Evolutionary conservation across 73 alveolate species (phyloP).

Genomic region (Paramecium octaurelia): DNA sequence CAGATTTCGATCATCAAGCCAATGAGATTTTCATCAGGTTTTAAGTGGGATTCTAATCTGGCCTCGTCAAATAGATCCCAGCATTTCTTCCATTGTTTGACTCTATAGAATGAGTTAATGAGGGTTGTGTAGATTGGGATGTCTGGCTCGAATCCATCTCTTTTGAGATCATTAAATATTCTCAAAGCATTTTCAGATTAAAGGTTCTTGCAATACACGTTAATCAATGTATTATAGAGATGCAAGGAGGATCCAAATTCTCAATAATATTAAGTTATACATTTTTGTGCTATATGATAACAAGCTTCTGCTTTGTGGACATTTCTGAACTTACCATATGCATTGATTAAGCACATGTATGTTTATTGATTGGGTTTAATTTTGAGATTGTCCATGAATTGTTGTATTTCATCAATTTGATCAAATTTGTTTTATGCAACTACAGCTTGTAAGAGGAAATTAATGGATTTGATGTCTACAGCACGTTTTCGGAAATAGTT

Average conservation of each 20-base stretch:
- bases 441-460: neutral
- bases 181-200: constrained; percentile 67
- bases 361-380: neutral
- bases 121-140: constrained; percentile 74
- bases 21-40: constrained; percentile 62
- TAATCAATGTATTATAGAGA: constrained; percentile 64
- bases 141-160: constrained; percentile 69
- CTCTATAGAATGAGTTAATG: constrained; percentile 69
- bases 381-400: neutral
- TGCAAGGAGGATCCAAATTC: neutral
- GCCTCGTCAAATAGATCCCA: constrained; percentile 75
- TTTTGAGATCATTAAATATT: constrained; percentile 69
- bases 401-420: neutral
- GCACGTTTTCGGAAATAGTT: neutral
- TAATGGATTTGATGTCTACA: neutral
- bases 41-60: constrained; percentile 20
- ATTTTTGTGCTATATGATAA: neutral
- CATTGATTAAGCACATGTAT: neutral
- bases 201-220: constrained; percentile 67
- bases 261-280: neutral
- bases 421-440: neutral
- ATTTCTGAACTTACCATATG: neutral
- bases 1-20: constrained; percentile 76
- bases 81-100: constrained; percentile 62
- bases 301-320: neutral